These are phyloP conservation scores for Triticum timopheevii DNA, from an alignment of 176 grass and related monocot genomes.

Conservation along the genomic window DNA sequence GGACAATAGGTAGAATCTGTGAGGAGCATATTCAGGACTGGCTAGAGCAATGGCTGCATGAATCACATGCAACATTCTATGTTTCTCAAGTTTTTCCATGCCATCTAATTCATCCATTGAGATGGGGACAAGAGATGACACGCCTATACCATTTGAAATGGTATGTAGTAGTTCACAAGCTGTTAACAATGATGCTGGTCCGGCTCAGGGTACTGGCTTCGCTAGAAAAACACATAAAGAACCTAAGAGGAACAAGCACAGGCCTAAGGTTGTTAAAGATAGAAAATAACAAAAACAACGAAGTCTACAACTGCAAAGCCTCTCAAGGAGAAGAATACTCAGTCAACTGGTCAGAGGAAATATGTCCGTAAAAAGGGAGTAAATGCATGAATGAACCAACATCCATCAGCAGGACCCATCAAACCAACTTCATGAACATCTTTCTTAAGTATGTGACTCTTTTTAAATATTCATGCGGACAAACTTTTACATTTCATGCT, in stretches of 20 bases:
- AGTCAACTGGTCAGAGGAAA: constrained; percentile 51
- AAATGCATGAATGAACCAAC: constrained; percentile 22
- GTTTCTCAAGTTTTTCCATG: constrained; percentile 13
- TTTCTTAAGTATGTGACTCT: no score
- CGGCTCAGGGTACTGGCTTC: constrained; percentile 39
- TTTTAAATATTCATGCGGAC: no score
- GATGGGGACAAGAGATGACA: no score
- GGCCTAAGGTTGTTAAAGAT: constrained; percentile 67
- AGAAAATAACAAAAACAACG: constrained; percentile 28
- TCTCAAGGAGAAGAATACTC: constrained; percentile 34
- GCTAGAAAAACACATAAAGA: constrained; percentile 54
- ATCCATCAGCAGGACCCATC: not conserved
- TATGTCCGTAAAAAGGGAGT: constrained; percentile 70
- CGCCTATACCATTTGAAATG: not conserved
- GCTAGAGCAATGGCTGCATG: no score
- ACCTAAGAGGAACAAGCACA: constrained; percentile 59
- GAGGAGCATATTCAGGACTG: no score
- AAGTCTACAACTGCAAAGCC: not conserved
- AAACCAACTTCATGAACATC: no score
- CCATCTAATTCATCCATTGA: no score
- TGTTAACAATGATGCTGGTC: constrained; percentile 1
- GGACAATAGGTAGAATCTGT: no score
- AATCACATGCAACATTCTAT: constrained; percentile 18
- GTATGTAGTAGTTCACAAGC: not conserved
- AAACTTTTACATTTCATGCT: no score